Evolutionary conservation across 106 monocot species (phyloP).

Genomic region (Alisma plantagoaquatica): DNA sequence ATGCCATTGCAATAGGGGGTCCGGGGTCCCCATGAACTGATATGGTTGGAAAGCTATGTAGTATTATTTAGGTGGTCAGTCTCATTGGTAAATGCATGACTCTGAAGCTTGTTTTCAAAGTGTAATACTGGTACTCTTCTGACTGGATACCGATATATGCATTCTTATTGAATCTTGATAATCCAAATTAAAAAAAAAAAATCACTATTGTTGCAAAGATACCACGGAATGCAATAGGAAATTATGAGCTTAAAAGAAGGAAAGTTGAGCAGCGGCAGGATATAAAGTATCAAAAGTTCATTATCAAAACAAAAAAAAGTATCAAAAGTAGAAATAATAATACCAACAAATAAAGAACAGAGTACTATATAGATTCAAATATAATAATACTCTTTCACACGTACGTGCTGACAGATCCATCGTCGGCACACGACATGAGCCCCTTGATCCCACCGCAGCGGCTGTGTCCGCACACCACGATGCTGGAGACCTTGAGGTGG

Average conservation of each 20-base stretch:
- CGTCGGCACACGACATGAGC: constrained; percentile 63
- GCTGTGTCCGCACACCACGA: constrained; percentile 84
- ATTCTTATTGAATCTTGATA: not conserved
- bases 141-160: too few species aligned
- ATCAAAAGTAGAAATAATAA: not conserved
- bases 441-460: constrained; percentile 90
- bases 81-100: too few species aligned
- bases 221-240: not conserved
- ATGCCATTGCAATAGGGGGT: too few species aligned
- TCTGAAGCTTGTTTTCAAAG: too few species aligned
- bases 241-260: constrained; percentile 3
- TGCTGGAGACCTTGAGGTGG: constrained; percentile 62
- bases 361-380: not conserved
- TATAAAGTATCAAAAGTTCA: not conserved
- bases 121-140: too few species aligned
- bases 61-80: too few species aligned
- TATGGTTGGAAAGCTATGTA: too few species aligned
- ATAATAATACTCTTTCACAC: not conserved
- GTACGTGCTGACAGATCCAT: constrained; percentile 47
- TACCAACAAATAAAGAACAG: too few species aligned
- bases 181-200: not conserved
- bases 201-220: too few species aligned
- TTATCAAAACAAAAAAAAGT: not conserved
- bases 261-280: not conserved
- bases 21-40: too few species aligned